Evolutionary conservation across 352 stramenopile species (phyloP).

Genomic region (Phytophthora pistaciae): DNA sequence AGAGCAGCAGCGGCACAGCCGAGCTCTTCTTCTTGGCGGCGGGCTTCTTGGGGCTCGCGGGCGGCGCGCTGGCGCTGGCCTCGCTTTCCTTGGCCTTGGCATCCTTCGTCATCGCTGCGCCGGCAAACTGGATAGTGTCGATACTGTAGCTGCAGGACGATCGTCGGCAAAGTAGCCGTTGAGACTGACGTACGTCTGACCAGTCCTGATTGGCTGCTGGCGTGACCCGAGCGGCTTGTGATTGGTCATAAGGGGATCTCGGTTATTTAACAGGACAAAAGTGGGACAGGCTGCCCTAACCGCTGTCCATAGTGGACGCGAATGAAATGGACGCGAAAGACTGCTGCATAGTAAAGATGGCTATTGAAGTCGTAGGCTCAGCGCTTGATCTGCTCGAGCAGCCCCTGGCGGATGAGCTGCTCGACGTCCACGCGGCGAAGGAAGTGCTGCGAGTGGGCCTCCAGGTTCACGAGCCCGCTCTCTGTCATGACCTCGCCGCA

Average conservation of each 20-base stretch:
- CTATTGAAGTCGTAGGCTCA: conserved; percentile 25
- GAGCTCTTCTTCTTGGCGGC: conserved; percentile 23
- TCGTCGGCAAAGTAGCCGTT: neutral
- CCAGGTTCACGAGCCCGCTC: conserved; percentile 87
- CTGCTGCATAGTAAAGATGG: conserved; percentile 11
- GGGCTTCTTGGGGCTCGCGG: conserved; percentile 19
- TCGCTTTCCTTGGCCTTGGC: conserved; percentile 4
- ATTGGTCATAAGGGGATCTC: conserved; percentile 27
- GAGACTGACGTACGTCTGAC: conserved; percentile 21
- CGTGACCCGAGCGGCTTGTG: conserved; percentile 1
- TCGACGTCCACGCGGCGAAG: conserved; percentile 89
- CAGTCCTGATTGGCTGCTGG: conserved; percentile 25
- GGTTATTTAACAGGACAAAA: conserved; percentile 3
- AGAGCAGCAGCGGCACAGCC: conserved; percentile 33
- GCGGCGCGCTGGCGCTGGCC: neutral
- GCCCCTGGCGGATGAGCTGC: conserved; percentile 82
- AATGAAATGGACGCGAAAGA: conserved; percentile 37
- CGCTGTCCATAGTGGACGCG: conserved; percentile 18
- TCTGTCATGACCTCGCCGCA: conserved; percentile 94
- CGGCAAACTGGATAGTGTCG: conserved; percentile 15
- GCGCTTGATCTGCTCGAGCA: conserved; percentile 88
- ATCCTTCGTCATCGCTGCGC: conserved; percentile 25
- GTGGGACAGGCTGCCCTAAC: conserved; percentile 7
- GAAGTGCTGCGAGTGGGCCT: conserved; percentile 90
- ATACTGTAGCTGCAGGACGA: conserved; percentile 3